Conservation (phyloP, 2,329 filamentous ascomycete species). For the Geosmithia morbida region DNA sequence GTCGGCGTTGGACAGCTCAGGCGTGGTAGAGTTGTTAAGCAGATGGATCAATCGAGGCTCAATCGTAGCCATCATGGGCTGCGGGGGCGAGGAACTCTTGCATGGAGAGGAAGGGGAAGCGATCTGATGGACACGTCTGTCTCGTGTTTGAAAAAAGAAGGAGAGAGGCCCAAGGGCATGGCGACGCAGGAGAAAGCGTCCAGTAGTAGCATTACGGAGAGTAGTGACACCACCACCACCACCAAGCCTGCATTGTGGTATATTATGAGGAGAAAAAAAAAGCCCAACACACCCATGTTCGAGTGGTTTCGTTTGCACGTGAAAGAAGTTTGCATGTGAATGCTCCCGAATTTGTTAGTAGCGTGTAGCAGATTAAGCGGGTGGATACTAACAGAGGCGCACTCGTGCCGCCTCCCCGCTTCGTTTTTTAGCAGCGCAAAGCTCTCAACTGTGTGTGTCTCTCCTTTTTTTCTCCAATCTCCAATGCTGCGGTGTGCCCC, state of each 20-base stretch:
- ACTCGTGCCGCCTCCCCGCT: not conserved
- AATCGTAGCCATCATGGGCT: slow-evolving; percentile 41
- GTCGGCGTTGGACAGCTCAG: slow-evolving; percentile 32
- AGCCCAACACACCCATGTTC: not conserved
- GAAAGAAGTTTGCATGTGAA: not conserved
- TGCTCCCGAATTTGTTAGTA: not conserved
- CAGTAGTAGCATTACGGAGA: too few relatives aligned
- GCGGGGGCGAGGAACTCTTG: not conserved
- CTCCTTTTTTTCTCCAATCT: not conserved
- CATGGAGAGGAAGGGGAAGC: not conserved
- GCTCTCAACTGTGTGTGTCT: not conserved
- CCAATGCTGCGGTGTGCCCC: too few relatives aligned
- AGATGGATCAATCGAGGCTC: slow-evolving; percentile 53
- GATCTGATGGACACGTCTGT: not conserved
- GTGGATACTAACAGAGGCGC: not conserved
- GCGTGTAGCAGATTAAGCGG: not conserved
- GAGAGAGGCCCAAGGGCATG: not conserved
- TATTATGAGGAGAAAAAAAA: not conserved
- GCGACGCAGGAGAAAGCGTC: not conserved
- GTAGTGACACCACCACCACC: not conserved
- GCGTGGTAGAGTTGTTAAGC: slow-evolving; percentile 40
- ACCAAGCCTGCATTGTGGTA: not conserved
- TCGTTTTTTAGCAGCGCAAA: not conserved
- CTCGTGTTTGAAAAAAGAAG: not conserved
- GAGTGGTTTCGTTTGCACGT: not conserved